Evolutionary conservation across 2,329 filamentous ascomycete genomes (phyloP).

Genomic region (Pseudocercospora crystallina): DNA sequence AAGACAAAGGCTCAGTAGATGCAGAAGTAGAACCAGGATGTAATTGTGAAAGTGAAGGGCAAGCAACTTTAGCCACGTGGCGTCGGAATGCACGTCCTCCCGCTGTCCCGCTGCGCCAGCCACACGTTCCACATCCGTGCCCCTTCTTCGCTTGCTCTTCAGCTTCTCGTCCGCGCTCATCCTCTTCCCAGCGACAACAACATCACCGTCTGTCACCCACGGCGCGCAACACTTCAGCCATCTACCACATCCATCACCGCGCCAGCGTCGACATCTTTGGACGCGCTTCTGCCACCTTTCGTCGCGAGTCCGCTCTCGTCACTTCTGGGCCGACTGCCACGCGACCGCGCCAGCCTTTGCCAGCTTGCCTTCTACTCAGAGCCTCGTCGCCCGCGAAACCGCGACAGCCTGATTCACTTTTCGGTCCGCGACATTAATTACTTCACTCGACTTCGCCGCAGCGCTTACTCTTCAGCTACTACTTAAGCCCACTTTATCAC

Average conservation of each 20-base stretch:
- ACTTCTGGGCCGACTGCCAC: conserved; percentile 1
- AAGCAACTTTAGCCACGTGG: neutral
- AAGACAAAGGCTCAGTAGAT: neutral
- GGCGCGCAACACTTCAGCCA: conserved; percentile 1
- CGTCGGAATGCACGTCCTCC: neutral
- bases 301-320: conserved; percentile 2
- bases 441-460: conserved; percentile 1
- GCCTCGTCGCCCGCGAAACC: conserved; percentile 11
- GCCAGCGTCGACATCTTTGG: conserved; percentile 9
- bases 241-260: conserved; percentile 8
- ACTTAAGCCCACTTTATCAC: conserved; percentile 2
- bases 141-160: conserved; percentile 4
- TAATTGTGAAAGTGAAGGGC: neutral
- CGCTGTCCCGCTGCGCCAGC: neutral
- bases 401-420: conserved; percentile 11
- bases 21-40: neutral
- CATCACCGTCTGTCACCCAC: conserved; percentile 7
- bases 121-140: neutral
- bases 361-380: conserved; percentile 13
- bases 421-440: conserved; percentile 8
- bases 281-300: conserved; percentile 8
- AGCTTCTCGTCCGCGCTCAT: neutral
- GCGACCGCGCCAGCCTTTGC: conserved; percentile 13
- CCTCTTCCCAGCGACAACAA: conserved; percentile 1
- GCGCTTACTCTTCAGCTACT: conserved; percentile 17